phyloP scores from a whole-genome alignment of 179 eudicot species.

The Drosera spatulata region DNA sequence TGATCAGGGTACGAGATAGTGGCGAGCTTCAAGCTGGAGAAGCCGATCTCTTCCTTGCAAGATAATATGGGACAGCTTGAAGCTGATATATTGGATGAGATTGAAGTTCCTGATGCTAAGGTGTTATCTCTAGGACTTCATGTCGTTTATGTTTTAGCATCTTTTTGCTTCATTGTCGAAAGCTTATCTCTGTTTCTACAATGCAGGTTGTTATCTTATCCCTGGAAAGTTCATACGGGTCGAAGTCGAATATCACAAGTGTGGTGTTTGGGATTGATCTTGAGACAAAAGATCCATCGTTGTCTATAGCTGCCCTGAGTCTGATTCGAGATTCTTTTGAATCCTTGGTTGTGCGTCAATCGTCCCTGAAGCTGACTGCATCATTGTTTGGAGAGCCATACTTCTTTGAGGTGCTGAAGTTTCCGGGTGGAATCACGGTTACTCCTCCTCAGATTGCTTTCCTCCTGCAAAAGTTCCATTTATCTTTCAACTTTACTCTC shows the following conservation, averaged over 20 bases:
- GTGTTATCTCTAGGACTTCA: constrained; percentile 27
- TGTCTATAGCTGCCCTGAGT: constrained; percentile 45
- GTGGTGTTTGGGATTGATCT: constrained; percentile 69
- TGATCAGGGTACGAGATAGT: constrained; percentile 47
- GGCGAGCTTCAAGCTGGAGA: constrained; percentile 59
- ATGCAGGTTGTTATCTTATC: constrained; percentile 51
- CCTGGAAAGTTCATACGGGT: constrained; percentile 25
- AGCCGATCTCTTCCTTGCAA: constrained; percentile 48
- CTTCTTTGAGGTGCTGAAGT: constrained; percentile 68
- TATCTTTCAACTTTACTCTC: constrained; percentile 83
- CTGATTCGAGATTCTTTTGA: constrained; percentile 47
- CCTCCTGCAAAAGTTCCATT: constrained; percentile 70
- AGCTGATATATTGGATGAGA: constrained; percentile 61
- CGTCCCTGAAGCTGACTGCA: constrained; percentile 30
- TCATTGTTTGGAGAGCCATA: constrained; percentile 58
- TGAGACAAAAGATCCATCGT: constrained; percentile 25
- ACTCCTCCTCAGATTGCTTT: constrained; percentile 57
- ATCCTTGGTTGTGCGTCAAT: constrained; percentile 37
- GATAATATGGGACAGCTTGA: constrained; percentile 44
- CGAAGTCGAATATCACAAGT: constrained; percentile 36
- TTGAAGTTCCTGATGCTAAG: constrained; percentile 45
- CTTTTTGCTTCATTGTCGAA: not conserved
- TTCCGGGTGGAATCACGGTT: constrained; percentile 79
- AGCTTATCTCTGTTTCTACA: constrained; percentile 5
- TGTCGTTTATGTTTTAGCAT: not conserved